phyloP scores from a whole-genome alignment of 768 basidiomycete genomes.

The Infundibulicybe gibba region DNA sequence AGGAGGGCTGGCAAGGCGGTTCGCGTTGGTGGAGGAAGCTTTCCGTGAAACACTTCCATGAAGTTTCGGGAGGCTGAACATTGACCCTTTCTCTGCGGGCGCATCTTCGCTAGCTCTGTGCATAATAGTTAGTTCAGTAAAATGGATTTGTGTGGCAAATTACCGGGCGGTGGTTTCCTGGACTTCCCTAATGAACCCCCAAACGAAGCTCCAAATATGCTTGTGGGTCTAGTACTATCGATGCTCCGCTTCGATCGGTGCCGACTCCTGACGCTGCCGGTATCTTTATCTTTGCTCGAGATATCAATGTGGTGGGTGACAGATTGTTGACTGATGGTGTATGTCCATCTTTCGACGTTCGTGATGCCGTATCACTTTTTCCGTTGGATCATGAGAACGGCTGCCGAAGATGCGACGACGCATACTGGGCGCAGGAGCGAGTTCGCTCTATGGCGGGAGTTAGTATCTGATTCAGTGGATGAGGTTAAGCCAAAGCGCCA shows the following conservation, averaged over 20 bases:
- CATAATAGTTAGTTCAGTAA: background rate
- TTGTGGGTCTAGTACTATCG: constrained; percentile 51
- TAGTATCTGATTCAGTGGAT: too few species aligned
- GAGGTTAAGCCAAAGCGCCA: constrained; percentile 16
- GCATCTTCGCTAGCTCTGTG: constrained; percentile 31
- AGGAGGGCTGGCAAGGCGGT: constrained; percentile 32
- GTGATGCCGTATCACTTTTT: constrained; percentile 17
- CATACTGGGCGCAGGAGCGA: constrained; percentile 28
- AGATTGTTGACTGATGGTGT: constrained; percentile 15
- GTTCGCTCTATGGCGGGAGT: constrained; percentile 42
- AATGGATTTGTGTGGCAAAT: constrained; percentile 51
- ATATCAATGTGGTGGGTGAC: constrained; percentile 14
- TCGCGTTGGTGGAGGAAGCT: constrained; percentile 30
- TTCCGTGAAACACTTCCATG: constrained; percentile 38
- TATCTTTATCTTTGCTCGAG: constrained; percentile 27
- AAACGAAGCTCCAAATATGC: constrained; percentile 77
- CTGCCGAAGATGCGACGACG: constrained; percentile 60
- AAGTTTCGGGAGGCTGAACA: constrained; percentile 48
- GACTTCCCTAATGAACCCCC: constrained; percentile 57
- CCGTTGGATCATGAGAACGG: constrained; percentile 42
- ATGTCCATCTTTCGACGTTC: constrained; percentile 17
- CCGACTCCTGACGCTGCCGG: constrained; percentile 23
- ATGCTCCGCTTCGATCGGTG: constrained; percentile 47
- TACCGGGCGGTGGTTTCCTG: constrained; percentile 80
- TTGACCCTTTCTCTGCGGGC: constrained; percentile 39